These are phyloP conservation scores for Hydrangea macrophylla DNA, from an alignment of 148 eudicot genomes.

Conservation along the genomic window DNA sequence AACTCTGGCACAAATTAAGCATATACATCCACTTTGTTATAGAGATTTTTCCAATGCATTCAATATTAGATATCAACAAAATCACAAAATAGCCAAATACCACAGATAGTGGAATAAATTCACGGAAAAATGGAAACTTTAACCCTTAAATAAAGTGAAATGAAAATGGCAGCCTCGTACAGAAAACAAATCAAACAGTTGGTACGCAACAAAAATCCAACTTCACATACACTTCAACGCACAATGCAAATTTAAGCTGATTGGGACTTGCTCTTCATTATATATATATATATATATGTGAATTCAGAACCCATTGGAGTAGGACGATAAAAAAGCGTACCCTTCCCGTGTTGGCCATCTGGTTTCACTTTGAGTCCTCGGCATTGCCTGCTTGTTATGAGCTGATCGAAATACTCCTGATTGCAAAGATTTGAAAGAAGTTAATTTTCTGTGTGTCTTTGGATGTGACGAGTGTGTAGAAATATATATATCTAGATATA, in stretches of 20 bases:
- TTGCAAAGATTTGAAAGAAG: background rate
- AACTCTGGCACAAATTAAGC: background rate
- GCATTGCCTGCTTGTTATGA: conserved; percentile 38
- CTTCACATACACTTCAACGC: background rate
- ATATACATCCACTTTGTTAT: background rate
- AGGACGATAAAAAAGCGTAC: conserved; percentile 17
- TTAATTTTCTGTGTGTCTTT: no score
- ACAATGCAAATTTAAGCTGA: no score
- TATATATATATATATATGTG: background rate
- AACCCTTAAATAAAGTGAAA: background rate
- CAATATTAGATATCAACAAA: background rate
- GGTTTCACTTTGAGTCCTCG: conserved; percentile 44
- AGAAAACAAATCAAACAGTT: conserved; percentile 8
- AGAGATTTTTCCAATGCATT: background rate
- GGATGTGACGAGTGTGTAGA: no score
- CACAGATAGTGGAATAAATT: background rate
- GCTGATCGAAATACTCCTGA: conserved; percentile 69
- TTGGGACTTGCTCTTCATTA: no score
- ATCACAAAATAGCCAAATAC: background rate
- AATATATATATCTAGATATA: no score
- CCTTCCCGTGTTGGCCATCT: conserved; percentile 55
- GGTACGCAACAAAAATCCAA: conserved; percentile 12
- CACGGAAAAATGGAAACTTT: background rate
- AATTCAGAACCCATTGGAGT: background rate
- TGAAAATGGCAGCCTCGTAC: background rate